A percentile compares a stretch with the other conserved stretches of the same genome.
Evolutionary conservation across 2,329 filamentous ascomycete species (phyloP).

Genomic region (Aspergillus eucalypticola): DNA sequence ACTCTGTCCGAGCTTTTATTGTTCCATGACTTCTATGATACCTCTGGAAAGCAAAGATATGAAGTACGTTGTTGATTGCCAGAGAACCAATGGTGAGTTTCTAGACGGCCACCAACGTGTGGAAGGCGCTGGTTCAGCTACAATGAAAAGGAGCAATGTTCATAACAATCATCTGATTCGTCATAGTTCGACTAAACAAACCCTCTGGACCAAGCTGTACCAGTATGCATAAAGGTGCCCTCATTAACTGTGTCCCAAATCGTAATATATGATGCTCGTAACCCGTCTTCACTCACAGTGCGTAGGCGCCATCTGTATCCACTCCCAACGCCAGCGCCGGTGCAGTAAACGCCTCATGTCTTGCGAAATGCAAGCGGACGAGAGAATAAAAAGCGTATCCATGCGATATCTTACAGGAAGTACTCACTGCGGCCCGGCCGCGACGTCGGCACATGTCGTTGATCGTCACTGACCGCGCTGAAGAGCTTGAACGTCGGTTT

Average conservation of each 20-base stretch:
- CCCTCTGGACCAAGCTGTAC: not conserved
- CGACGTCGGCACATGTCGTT: slow-evolving; percentile 47
- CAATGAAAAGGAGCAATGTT: not conserved
- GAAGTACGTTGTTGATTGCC: too few relatives aligned
- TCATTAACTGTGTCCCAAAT: slow-evolving; percentile 38
- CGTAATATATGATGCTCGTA: slow-evolving; percentile 38
- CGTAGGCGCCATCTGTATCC: slow-evolving; percentile 20
- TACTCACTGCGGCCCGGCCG: slow-evolving; percentile 51
- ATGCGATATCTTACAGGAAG: slow-evolving; percentile 43
- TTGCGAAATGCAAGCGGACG: slow-evolving; percentile 12
- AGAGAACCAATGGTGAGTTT: too few relatives aligned
- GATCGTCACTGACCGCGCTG: slow-evolving; percentile 49
- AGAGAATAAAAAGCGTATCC: slow-evolving; percentile 9
- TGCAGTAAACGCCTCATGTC: slow-evolving; percentile 28
- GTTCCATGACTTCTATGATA: too few relatives aligned
- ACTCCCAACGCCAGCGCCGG: slow-evolving; percentile 38
- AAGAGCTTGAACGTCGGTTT: slow-evolving; percentile 77
- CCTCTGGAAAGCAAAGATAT: too few relatives aligned
- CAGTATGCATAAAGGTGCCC: slow-evolving; percentile 17
- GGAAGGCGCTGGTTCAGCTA: too few relatives aligned
- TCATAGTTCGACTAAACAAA: not conserved
- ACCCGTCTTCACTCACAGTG: slow-evolving; percentile 18
- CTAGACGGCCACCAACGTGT: too few relatives aligned
- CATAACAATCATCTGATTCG: not conserved
- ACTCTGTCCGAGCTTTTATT: too few relatives aligned